Conservation (phyloP, 1,284 basidiomycete species). For the Ceratobasidium papillatum region DNA sequence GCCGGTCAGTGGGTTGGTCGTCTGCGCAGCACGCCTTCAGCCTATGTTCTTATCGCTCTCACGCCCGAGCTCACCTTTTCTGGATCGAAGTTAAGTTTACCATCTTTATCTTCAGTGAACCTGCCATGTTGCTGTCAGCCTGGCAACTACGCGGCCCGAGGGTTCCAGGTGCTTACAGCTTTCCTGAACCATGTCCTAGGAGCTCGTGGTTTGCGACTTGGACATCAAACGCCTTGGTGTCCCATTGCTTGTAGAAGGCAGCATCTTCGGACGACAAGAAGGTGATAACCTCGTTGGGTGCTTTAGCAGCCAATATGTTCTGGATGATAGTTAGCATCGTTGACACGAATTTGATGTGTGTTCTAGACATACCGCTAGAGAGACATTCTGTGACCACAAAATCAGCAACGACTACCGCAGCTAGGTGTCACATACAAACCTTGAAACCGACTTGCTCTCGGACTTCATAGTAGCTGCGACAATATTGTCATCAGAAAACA, state of each 20-base stretch:
- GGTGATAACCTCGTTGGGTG: conserved; percentile 79
- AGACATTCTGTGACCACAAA: conserved; percentile 62
- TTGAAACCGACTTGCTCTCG: conserved; percentile 84
- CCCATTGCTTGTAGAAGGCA: conserved; percentile 77
- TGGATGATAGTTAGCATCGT: conserved; percentile 48
- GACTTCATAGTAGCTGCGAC: conserved; percentile 70
- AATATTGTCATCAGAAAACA: neutral
- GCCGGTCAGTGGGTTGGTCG: conserved; percentile 86
- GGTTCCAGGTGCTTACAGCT: neutral
- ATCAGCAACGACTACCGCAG: conserved; percentile 1
- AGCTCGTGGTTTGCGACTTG: conserved; percentile 89
- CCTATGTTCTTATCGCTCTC: neutral
- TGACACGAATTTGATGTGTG: neutral
- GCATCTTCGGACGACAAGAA: conserved; percentile 80
- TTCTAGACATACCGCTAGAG: conserved; percentile 65
- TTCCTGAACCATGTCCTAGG: conserved; percentile 67
- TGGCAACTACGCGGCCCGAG: conserved; percentile 56
- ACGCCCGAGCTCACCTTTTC: conserved; percentile 57
- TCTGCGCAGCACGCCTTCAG: conserved; percentile 52
- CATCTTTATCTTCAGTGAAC: conserved; percentile 77
- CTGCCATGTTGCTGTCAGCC: conserved; percentile 54
- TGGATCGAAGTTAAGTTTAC: conserved; percentile 80
- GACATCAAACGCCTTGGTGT: conserved; percentile 77
- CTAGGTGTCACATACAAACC: conserved; percentile 37
- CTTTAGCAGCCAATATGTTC: conserved; percentile 85